A percentile compares a stretch with the other conserved stretches of the same genome.
Evolutionary conservation across 257 asterid species (phyloP).

Genomic region (Orobanche coerulescens): DNA sequence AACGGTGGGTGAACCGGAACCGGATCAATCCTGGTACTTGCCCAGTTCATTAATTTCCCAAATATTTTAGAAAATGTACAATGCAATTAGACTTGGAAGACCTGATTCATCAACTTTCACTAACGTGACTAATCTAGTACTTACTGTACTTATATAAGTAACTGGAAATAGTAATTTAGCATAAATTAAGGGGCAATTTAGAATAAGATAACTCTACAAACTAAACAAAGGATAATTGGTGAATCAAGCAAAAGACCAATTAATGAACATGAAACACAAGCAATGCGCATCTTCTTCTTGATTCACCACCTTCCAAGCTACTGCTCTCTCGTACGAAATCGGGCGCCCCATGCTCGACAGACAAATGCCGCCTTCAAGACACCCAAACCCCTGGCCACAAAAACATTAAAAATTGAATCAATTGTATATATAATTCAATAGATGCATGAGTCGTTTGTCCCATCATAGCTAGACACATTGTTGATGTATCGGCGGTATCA

Average conservation of each 20-base stretch:
- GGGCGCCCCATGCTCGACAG: slow-evolving; percentile 95
- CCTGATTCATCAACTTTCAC: too few species aligned
- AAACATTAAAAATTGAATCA: neutral
- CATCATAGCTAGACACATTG: too few species aligned
- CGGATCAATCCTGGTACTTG: too few species aligned
- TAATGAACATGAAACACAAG: slow-evolving; percentile 74
- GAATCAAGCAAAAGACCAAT: slow-evolving; percentile 74
- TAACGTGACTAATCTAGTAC: too few species aligned
- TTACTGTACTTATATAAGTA: too few species aligned
- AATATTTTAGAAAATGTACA: too few species aligned
- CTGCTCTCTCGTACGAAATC: slow-evolving; percentile 80
- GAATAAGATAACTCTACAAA: slow-evolving; percentile 19
- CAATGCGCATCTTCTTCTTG: slow-evolving; percentile 83
- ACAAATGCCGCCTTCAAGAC: slow-evolving; percentile 84
- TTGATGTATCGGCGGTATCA: too few species aligned
- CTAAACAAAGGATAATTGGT: neutral
- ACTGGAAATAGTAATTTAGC: neutral
- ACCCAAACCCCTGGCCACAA: slow-evolving; percentile 67
- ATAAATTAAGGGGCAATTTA: slow-evolving; percentile 19
- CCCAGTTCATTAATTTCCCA: too few species aligned
- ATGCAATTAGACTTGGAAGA: too few species aligned
- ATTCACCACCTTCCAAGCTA: slow-evolving; percentile 92
- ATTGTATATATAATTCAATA: too few species aligned
- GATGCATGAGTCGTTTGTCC: too few species aligned
- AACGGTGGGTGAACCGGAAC: too few species aligned